phyloP scores from a whole-genome alignment of 805 yeast genomes.

The Cyberlindnera sargentensis region DNA sequence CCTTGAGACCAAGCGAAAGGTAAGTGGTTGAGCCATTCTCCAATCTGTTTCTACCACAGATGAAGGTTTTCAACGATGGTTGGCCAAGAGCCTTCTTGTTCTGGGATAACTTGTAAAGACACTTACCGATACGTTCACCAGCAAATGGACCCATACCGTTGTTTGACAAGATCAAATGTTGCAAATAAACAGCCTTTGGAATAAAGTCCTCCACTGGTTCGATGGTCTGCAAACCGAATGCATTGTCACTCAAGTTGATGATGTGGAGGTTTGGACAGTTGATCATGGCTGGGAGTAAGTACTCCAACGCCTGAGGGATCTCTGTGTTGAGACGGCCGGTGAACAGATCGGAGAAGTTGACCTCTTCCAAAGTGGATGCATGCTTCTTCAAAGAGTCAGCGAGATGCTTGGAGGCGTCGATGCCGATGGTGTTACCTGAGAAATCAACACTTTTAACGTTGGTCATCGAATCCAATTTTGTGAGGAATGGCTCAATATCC shows the following conservation, averaged over 20 bases:
- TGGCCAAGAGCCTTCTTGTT: constrained; percentile 46
- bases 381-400: constrained; percentile 44
- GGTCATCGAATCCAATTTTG: constrained; percentile 39
- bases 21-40: constrained; percentile 91
- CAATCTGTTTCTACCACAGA: constrained; percentile 95
- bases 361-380: constrained; percentile 47
- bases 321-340: constrained; percentile 94
- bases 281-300: constrained; percentile 66
- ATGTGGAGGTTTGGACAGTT: constrained; percentile 62
- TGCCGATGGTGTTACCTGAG: constrained; percentile 92
- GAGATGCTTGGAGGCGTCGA: constrained; percentile 73
- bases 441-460: constrained; percentile 56
- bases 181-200: constrained; percentile 66
- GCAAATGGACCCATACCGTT: constrained; percentile 99
- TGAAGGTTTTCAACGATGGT: constrained; percentile 66
- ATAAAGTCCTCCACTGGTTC: constrained; percentile 80
- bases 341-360: constrained; percentile 86
- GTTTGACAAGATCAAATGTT: constrained; percentile 84
- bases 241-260: constrained; percentile 87
- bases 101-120: constrained; percentile 62
- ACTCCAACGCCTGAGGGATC: constrained; percentile 76
- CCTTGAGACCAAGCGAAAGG: constrained; percentile 77
- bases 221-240: constrained; percentile 92
- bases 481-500: constrained; percentile 67
- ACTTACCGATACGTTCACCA: constrained; percentile 88